Percentiles rank a stretch among this genome's conserved stretches.
These are phyloP conservation scores for Neofusicoccum parvum DNA, from an alignment of 2,329 filamentous ascomycete genomes.

Conservation along the genomic window DNA sequence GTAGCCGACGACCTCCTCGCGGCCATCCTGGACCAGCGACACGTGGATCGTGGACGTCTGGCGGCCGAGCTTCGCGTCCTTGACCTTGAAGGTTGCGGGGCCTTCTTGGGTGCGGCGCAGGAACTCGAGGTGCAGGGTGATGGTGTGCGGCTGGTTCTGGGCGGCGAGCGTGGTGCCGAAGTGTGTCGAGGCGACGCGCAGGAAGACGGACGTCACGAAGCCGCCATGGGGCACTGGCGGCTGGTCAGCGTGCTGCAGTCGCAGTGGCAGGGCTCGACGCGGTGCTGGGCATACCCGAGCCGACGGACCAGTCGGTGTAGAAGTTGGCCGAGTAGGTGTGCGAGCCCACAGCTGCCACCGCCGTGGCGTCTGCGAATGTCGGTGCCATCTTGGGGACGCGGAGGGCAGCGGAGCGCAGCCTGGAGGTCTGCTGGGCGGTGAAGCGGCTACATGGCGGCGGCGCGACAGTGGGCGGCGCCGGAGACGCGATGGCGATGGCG, in stretches of 20 bases:
- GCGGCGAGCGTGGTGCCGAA: slow-evolving; percentile 60
- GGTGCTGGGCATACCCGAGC: slow-evolving; percentile 61
- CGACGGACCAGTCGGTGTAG: slow-evolving; percentile 65
- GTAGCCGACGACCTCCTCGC: slow-evolving; percentile 66
- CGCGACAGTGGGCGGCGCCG: neutral
- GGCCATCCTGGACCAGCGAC: slow-evolving; percentile 57
- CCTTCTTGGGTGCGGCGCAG: slow-evolving; percentile 64
- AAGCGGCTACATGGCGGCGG: neutral
- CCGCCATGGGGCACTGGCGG: slow-evolving; percentile 70
- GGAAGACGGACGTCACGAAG: slow-evolving; percentile 65
- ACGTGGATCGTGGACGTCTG: slow-evolving; percentile 67
- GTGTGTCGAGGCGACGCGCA: slow-evolving; percentile 61
- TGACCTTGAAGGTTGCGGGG: slow-evolving; percentile 58
- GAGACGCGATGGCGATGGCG: neutral
- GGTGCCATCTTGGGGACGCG: slow-evolving; percentile 29
- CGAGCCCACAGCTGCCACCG: slow-evolving; percentile 51
- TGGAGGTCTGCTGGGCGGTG: neutral
- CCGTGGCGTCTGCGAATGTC: slow-evolving; percentile 52
- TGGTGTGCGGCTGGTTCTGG: slow-evolving; percentile 63
- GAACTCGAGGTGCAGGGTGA: slow-evolving; percentile 67
- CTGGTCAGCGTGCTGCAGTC: neutral
- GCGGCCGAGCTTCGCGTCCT: slow-evolving; percentile 65
- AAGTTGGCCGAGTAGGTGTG: slow-evolving; percentile 63
- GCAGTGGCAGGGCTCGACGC: neutral
- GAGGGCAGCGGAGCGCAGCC: neutral